Evolutionary conservation across 495 filamentous ascomycete species (phyloP).

Genomic region (Neurospora discreta): DNA sequence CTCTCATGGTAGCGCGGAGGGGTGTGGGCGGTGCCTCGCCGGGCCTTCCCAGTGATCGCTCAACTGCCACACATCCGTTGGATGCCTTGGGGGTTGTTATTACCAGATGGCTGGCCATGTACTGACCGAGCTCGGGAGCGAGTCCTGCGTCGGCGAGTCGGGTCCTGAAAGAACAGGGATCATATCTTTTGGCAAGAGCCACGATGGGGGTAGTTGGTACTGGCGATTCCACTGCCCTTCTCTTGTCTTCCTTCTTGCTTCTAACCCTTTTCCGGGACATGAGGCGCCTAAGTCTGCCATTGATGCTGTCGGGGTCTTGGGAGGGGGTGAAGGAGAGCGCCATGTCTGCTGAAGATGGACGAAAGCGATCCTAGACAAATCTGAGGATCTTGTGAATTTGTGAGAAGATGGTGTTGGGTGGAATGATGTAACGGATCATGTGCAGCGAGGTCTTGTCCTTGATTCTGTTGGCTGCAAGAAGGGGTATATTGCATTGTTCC

Average conservation of each 20-base stretch:
- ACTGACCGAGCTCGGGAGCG: not conserved
- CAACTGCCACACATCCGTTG: conserved; percentile 9
- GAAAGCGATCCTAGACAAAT: not conserved
- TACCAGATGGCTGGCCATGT: not conserved
- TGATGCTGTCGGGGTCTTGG: not conserved
- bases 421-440: not conserved
- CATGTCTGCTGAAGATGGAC: not conserved
- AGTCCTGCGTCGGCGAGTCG: conserved; percentile 2
- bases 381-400: not conserved
- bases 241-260: not conserved
- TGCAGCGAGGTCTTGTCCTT: not conserved
- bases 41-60: conserved; percentile 1
- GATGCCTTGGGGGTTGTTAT: not conserved
- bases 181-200: not conserved
- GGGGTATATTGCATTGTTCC: not conserved
- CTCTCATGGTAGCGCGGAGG: not conserved
- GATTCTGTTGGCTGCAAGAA: not conserved
- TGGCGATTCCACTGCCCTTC: not conserved
- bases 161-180: conserved; percentile 9
- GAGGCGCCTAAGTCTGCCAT: not conserved
- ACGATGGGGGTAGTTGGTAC: not conserved
- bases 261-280: not conserved
- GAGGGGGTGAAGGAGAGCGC: not conserved
- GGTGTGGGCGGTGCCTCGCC: not conserved
- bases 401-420: not conserved